Base-by-base conservation (phyloP, 2,329 filamentous ascomycete species). In the Apiospora aurea region DNA sequence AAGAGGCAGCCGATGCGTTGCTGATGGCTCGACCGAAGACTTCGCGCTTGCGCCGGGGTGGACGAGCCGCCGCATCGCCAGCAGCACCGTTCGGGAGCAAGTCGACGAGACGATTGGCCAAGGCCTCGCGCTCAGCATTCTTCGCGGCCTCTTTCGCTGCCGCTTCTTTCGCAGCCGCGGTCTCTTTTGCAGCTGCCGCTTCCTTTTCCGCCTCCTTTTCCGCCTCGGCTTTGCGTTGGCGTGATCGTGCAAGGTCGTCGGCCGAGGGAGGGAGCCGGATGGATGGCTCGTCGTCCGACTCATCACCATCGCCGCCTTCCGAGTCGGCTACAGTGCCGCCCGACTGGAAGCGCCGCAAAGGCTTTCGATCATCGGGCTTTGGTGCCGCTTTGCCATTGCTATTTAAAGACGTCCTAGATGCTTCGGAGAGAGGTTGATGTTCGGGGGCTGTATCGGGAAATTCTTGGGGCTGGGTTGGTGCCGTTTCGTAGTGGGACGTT, bases 21-120 rank as follows among this genome's bases (percentile, higher is more conserved):
- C 88, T 90, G 41, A 87, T 80, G 3, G 88, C 89, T 14, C 89
- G 87, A 6, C 89, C 89, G 3, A 91, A 81, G 71, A 91, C 87
- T 70, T 86, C 83, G 14, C 87, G 86, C 69, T 84, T 81, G 21
- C 81, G 79, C 75, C 70, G 80, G 16, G 68, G 26, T 75, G 24
- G 79, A 74, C 70, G 79, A 64, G 69, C 71, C n/a, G 75, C 61
- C 47, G 72, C 71, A 74, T 75, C 47, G 73, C 74, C 29, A 38
- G 34, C 6, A 43, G 53, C 3, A 49, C 74, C 18, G 73, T 71
- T 38, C 44, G 69, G 18, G 71, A 71, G 72, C 77, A 80, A 75
- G 2, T 76, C 77, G 44, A 74, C 78, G 6, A 80, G 72, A 2
- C 74, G 75, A 43, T 77, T 78, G 1, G 79, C 78, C 71, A 80